Base-by-base conservation (phyloP, 352 stramenopile genomes). In the Pythium volutum region DNA sequence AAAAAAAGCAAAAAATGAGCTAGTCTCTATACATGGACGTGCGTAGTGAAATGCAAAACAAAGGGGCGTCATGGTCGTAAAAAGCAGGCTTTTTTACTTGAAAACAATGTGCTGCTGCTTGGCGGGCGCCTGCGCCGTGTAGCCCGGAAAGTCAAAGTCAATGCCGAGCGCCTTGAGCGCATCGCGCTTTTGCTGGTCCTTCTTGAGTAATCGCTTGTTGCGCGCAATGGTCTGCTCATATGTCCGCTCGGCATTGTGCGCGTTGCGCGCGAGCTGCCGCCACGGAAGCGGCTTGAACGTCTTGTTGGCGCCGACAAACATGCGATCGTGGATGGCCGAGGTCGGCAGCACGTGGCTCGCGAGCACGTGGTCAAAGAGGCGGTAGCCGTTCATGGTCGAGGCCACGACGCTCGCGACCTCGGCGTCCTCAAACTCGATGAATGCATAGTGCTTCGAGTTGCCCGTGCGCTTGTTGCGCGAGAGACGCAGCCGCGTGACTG, bases 401-500 rank as follows among this genome's bases (percentile, higher is more conserved):
- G 96, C 95, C 22, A 98, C 97, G 64, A 99, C 93, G 56, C 77
- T 67, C 29, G 96, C 92, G 41, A 98, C 91, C 63, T 98, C 91
- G 0, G 79, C 55, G 70, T 98, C 89, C 34, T 88, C 85, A 65
- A 99, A 99, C 83, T 98, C 79, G 43, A 98, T 82, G 81, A 98
- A 99, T 26, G 90, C 96, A 75, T 98, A 99, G 59, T 97, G 94
- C 69, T 97, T 95, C 39, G 94, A 97, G 60, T 91, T 89, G 41
- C 95, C 96, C 45, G 93, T 97, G 74, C 96, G 96, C 72, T 97
- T 97, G 59, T 95, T 98, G 50, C 97, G 92, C 56, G 88, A 98
- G 15, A 99, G 66, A n/a, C 93, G 81, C 52, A 98, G 79, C 53
- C 88, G 82, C 18, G 74, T 78, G 26, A 99, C 89, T 27, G 85